A percentile compares a stretch with the other conserved stretches of the same genome.
These are phyloP conservation scores for Pichia scutulata DNA, from an alignment of 805 yeast genomes.

Conservation along the genomic window DNA sequence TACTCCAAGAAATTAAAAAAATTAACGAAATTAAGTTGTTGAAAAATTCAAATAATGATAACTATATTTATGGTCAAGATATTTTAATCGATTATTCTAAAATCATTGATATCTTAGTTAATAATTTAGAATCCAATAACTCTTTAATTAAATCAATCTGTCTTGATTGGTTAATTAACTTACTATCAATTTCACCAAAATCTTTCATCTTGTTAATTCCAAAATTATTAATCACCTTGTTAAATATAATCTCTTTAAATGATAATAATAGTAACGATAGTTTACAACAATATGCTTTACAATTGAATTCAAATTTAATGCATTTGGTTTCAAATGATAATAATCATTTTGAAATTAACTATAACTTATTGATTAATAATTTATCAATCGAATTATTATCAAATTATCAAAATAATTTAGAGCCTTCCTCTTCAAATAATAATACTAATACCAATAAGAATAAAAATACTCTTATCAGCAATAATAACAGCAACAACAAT, in stretches of 20 bases:
- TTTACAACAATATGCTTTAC: slow-evolving; percentile 45
- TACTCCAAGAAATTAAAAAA: slow-evolving; percentile 72
- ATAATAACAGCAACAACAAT: slow-evolving; percentile 33
- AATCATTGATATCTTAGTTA: slow-evolving; percentile 73
- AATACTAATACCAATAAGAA: slow-evolving; percentile 41
- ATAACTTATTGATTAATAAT: slow-evolving; percentile 57
- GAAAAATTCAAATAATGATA: slow-evolving; percentile 35
- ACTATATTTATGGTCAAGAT: slow-evolving; percentile 72
- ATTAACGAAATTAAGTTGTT: slow-evolving; percentile 62
- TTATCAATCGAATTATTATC: slow-evolving; percentile 59
- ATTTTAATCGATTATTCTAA: slow-evolving; percentile 71
- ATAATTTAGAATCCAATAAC: slow-evolving; percentile 67
- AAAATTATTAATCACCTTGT: slow-evolving; percentile 59
- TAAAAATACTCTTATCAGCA: not conserved
- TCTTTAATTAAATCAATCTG: slow-evolving; percentile 74
- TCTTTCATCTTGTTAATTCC: slow-evolving; percentile 72
- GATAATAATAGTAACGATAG: slow-evolving; percentile 35
- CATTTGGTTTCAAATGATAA: slow-evolving; percentile 33
- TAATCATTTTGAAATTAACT: slow-evolving; percentile 31
- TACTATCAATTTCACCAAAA: slow-evolving; percentile 65
- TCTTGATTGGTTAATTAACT: slow-evolving; percentile 71
- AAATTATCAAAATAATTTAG: not conserved
- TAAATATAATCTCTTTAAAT: slow-evolving; percentile 49
- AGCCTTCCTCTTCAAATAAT: no score
- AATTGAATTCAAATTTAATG: slow-evolving; percentile 51